Conservation (phyloP, 2,329 filamentous ascomycete genomes). For the Fusarium metavorans region DNA sequence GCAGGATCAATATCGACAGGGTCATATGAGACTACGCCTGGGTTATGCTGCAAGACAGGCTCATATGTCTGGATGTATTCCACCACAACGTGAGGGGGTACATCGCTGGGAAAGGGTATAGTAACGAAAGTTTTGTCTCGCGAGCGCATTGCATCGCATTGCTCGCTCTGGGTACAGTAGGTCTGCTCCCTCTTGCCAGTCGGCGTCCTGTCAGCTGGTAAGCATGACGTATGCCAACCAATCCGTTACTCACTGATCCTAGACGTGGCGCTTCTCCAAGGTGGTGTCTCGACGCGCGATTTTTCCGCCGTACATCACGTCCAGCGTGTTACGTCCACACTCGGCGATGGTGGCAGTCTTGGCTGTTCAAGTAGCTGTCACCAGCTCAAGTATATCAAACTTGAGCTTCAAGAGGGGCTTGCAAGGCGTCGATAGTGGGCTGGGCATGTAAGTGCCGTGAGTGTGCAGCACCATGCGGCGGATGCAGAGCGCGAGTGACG, state of each 20-base stretch:
- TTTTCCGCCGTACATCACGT: not conserved
- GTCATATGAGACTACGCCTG: slow-evolving; percentile 50
- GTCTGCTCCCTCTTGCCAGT: not conserved
- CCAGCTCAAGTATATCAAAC: not conserved
- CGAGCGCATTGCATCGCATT: slow-evolving; percentile 42
- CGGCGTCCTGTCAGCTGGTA: not conserved
- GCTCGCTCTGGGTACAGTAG: slow-evolving; percentile 13
- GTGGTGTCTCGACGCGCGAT: not conserved
- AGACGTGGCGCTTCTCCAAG: not conserved
- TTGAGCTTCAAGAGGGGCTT: not conserved
- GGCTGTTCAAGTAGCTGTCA: not conserved
- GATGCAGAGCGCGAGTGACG: not conserved
- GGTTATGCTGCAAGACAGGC: slow-evolving; percentile 56
- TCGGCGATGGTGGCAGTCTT: not conserved
- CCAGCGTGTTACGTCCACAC: not conserved
- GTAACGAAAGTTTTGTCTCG: slow-evolving; percentile 51
- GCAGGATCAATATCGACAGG: slow-evolving; percentile 47
- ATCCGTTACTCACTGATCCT: slow-evolving; percentile 2
- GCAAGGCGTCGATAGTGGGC: not conserved
- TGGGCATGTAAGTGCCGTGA: not conserved
- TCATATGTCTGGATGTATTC: slow-evolving; percentile 54
- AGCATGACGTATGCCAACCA: slow-evolving; percentile 1
- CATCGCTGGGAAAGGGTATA: slow-evolving; percentile 53
- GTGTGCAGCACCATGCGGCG: not conserved
- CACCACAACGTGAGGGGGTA: slow-evolving; percentile 52